These are phyloP conservation scores for Solanum pimpinellifolium DNA, from an alignment of 257 asterid genomes.

Conservation along the genomic window DNA sequence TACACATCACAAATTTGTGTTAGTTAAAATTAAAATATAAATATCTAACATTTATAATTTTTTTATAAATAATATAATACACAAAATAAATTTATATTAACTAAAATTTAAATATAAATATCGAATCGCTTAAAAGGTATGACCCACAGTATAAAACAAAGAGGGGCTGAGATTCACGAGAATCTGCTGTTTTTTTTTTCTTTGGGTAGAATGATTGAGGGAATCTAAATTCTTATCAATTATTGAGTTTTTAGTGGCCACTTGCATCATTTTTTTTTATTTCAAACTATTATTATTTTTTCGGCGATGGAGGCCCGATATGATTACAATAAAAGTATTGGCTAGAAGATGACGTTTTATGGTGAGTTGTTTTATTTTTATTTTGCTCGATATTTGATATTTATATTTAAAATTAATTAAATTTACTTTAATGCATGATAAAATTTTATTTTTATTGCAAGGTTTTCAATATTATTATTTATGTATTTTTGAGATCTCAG, in stretches of 20 bases:
- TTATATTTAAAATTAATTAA: too few species aligned
- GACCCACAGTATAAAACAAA: background rate
- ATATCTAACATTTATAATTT: too few species aligned
- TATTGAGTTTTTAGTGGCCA: background rate
- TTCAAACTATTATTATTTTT: background rate
- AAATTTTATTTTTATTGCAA: background rate
- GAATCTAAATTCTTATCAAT: background rate
- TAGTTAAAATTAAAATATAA: too few species aligned
- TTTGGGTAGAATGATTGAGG: background rate
- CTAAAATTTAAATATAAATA: too few species aligned
- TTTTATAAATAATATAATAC: too few species aligned
- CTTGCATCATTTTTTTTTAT: background rate
- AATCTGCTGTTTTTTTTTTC: background rate
- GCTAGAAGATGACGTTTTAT: background rate
- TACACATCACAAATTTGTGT: too few species aligned
- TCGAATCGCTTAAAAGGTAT: too few species aligned
- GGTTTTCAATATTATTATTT: background rate
- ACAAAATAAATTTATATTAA: too few species aligned
- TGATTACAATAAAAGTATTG: background rate
- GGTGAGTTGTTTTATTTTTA: background rate
- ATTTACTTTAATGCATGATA: fast-evolving
- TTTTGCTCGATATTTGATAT: too few species aligned
- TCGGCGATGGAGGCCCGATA: background rate
- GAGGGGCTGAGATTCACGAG: background rate
- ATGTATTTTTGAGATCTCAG: fast-evolving